Evolutionary conservation across 2,329 filamentous ascomycete species (phyloP).

Genomic region (Fusarium verticillioides): DNA sequence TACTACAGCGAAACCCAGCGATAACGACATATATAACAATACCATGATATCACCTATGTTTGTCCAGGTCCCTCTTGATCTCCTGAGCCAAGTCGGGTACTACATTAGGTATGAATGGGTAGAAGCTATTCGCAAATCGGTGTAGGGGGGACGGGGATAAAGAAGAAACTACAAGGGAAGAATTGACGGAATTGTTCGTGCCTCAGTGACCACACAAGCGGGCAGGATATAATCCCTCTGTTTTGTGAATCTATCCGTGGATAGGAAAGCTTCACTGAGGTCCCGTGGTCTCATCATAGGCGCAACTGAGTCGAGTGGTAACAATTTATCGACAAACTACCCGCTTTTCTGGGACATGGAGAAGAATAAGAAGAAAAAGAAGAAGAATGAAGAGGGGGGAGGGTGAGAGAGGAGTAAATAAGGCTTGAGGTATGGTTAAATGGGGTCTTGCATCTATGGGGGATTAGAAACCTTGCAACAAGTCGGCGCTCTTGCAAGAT

Average conservation of each 20-base stretch:
- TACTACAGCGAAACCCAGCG: not conserved
- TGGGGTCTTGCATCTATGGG: not conserved
- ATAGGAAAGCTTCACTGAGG: not conserved
- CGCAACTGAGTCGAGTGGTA: not conserved
- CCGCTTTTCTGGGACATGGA: not conserved
- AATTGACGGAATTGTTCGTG: not conserved
- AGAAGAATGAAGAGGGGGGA: not conserved
- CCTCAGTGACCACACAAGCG: not conserved
- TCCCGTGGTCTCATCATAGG: not conserved
- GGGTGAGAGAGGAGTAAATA: no score
- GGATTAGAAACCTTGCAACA: not conserved
- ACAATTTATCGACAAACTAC: not conserved
- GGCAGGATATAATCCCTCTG: not conserved
- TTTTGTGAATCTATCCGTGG: not conserved
- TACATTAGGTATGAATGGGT: not conserved
- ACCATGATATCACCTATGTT: not conserved
- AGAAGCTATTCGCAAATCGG: not conserved
- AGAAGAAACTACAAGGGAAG: not conserved
- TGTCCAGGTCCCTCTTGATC: not conserved
- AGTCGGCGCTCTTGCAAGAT: not conserved
- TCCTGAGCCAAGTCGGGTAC: not conserved
- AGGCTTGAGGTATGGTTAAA: not conserved
- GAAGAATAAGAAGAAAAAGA: not conserved
- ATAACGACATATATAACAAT: not conserved
- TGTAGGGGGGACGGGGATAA: not conserved